phyloP scores from a whole-genome alignment of 2,329 filamentous ascomycete genomes.

The Fusarium drepaniforme region DNA sequence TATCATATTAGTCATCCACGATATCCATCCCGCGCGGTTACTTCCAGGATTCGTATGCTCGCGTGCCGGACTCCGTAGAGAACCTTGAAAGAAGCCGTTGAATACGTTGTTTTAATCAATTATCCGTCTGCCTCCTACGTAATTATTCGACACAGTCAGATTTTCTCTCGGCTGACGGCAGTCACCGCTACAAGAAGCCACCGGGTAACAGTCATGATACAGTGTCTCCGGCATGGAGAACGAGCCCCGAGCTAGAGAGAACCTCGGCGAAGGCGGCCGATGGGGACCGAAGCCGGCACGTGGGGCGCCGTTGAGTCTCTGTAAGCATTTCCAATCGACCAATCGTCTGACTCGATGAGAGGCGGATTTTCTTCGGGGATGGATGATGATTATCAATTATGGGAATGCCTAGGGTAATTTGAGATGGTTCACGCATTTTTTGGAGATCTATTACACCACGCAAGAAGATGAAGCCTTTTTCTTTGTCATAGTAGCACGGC shows the following conservation, averaged over 20 bases:
- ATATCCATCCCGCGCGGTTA: slow-evolving; percentile 35
- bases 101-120: slow-evolving; percentile 5
- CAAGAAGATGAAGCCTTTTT: not conserved
- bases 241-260: slow-evolving; percentile 15
- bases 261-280: slow-evolving; percentile 38
- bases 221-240: not conserved
- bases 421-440: not conserved
- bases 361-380: not conserved
- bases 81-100: slow-evolving; percentile 2
- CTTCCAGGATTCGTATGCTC: not conserved
- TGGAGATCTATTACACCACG: not conserved
- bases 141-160: not conserved
- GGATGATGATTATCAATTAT: not conserved
- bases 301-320: slow-evolving; percentile 28
- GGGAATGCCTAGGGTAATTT: not conserved
- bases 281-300: slow-evolving; percentile 25
- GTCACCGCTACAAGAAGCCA: not conserved
- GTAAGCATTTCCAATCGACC: slow-evolving; percentile 39
- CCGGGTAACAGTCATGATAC: not conserved
- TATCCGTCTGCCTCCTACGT: slow-evolving; percentile 14
- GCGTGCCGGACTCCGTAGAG: slow-evolving; percentile 13
- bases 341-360: slow-evolving; percentile 26
- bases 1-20: slow-evolving; percentile 40
- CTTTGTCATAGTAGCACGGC: not conserved
- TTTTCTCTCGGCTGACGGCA: not conserved